Percentiles rank a stretch among this genome's conserved stretches.
Evolutionary conservation across 345 rosid genomes (phyloP).

Genomic region (Microcos paniculata): DNA sequence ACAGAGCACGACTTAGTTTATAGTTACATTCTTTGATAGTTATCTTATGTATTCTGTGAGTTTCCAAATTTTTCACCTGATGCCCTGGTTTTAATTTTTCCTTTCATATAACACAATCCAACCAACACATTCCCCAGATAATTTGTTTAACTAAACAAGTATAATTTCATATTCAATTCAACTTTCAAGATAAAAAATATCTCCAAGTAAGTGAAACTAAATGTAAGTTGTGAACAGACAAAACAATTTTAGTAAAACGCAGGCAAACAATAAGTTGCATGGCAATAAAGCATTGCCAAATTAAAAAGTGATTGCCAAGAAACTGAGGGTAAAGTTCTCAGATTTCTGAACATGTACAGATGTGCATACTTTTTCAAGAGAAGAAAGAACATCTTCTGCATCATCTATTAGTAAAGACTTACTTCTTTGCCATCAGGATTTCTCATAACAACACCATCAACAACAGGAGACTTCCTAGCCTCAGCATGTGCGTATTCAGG

Average conservation of each 20-base stretch:
- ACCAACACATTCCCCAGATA: neutral
- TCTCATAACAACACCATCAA: slow-evolving; percentile 99
- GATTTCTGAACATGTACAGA: slow-evolving; percentile 81
- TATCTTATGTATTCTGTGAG: neutral
- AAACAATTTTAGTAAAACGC: neutral
- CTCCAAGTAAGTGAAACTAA: neutral
- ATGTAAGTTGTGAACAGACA: neutral
- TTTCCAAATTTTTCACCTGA: neutral
- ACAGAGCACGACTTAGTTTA: neutral
- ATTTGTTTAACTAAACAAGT: neutral
- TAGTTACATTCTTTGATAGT: neutral
- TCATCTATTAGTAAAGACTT: slow-evolving; percentile 28
- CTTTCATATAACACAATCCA: neutral
- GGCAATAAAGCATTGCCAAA: slow-evolving; percentile 1
- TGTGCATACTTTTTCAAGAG: slow-evolving; percentile 14
- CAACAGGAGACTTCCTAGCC: slow-evolving; percentile 99
- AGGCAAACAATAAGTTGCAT: neutral
- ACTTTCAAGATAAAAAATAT: neutral
- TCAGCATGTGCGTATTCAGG: slow-evolving; percentile 99
- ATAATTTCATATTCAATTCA: slow-evolving; percentile 5
- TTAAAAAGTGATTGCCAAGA: neutral
- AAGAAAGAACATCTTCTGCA: neutral
- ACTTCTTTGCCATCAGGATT: slow-evolving; percentile 98
- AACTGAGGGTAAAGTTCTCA: slow-evolving; percentile 66
- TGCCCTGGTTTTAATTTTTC: neutral